These are phyloP conservation scores for Ogataea trehalophila DNA, from an alignment of 805 yeast species.

Conservation along the genomic window DNA sequence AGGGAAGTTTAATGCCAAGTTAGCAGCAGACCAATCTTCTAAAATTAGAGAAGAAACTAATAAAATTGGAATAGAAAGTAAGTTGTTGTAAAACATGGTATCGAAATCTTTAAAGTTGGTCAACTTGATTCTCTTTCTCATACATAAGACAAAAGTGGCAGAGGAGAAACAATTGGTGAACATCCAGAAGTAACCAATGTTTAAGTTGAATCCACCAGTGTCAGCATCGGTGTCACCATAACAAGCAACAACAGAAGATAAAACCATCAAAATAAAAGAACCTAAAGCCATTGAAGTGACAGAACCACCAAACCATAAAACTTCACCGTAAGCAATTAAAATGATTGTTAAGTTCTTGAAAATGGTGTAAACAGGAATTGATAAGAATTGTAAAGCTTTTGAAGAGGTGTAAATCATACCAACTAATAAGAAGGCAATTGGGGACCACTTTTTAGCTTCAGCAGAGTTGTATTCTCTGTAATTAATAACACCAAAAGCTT, in stretches of 20 bases:
- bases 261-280: slow-evolving; percentile 86
- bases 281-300: slow-evolving; percentile 88
- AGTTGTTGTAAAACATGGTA: slow-evolving; percentile 97
- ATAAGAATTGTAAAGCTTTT: slow-evolving; percentile 85
- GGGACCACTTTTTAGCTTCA: slow-evolving; percentile 95
- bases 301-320: slow-evolving; percentile 90
- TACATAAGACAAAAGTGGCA: slow-evolving; percentile 86
- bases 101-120: slow-evolving; percentile 96
- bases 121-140: slow-evolving; percentile 97
- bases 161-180: slow-evolving; percentile 88
- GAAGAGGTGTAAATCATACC: slow-evolving; percentile 95
- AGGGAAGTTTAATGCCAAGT: slow-evolving; percentile 76
- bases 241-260: slow-evolving; percentile 94
- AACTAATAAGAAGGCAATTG: slow-evolving; percentile 85
- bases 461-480: slow-evolving; percentile 80
- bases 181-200: slow-evolving; percentile 96
- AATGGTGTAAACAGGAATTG: slow-evolving; percentile 95
- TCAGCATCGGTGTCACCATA: slow-evolving; percentile 55
- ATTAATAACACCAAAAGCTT: slow-evolving; percentile 68
- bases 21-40: slow-evolving; percentile 91
- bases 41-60: slow-evolving; percentile 66
- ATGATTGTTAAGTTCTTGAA: slow-evolving; percentile 97
- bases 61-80: slow-evolving; percentile 87
- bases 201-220: slow-evolving; percentile 38
- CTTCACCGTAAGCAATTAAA: slow-evolving; percentile 97